Evolutionary conservation across 2,329 filamentous ascomycete species (phyloP), one percentile per base, ranked within the genome.

Genomic region (Xylariales sp.): DNA sequence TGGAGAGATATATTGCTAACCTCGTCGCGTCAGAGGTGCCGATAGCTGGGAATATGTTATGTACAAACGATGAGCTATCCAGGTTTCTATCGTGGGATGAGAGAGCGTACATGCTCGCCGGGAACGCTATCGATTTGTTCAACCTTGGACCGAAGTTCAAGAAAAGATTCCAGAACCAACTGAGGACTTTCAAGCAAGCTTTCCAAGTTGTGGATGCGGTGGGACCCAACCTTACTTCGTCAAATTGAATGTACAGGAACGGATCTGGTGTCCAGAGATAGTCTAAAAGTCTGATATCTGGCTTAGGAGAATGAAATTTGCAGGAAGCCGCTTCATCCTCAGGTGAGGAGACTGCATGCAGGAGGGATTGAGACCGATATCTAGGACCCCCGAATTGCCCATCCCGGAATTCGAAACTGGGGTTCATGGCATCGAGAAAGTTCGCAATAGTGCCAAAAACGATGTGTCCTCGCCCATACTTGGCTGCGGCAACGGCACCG

Each of bases 101-200:
- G 31, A 47, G 58, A 39, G 57, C 57, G 3, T 46, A 54, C 3
- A 49, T 63, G n/a, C 34, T 63, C 22, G 53, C 52, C 15, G 51
- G 54, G 15, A 63, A 62, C 41, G 54, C 60, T 2, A 62, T 63
- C 31, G 49, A 53, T 8, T 55, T 63, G 9, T 40, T 63, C 31
- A 50, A 52, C 3, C 42, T 63, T 12, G 56, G 54, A 7, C 38
- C 34, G 2, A 42, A 43, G 8, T 60, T 61, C 42, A 48, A 53
- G 42, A 38, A 49, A 3, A 35, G 37, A 20, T 60, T 53, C 39
- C 46, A 53, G 32, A 28, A 49, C 22, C 48, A 54, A 31, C 35
- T 53, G 12, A 29, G 16, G n/a, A 41, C 46, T 10, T 58, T 59
- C 12, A 42, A 46, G 31, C 16, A 22, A 10, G 36, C 8, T 4